A percentile compares a stretch with the other conserved stretches of the same genome.
phyloP scores from a whole-genome alignment of 768 basidiomycete genomes.

The Naganishia randhawae region DNA sequence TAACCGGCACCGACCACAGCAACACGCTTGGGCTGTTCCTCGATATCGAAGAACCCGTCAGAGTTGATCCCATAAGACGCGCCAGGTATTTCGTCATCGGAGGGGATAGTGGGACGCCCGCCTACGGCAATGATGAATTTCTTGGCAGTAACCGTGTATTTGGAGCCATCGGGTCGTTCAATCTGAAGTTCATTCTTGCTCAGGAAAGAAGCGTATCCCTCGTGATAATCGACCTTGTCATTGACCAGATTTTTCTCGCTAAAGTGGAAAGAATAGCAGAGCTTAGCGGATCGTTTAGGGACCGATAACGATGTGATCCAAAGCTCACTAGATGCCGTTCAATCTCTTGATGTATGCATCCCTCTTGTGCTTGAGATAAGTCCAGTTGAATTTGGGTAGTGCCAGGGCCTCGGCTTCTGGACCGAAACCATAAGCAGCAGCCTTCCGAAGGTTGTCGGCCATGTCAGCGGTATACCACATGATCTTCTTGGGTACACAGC shows the following conservation, averaged over 20 bases:
- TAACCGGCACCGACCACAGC: slow-evolving; percentile 96
- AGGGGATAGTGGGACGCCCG: slow-evolving; percentile 74
- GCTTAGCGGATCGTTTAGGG: background rate
- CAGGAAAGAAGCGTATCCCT: slow-evolving; percentile 69
- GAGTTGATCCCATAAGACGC: slow-evolving; percentile 80
- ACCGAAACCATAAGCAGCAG: slow-evolving; percentile 60
- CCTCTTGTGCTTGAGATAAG: slow-evolving; percentile 81
- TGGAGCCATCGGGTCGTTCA: slow-evolving; percentile 59
- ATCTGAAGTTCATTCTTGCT: slow-evolving; percentile 71
- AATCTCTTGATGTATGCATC: slow-evolving; percentile 84
- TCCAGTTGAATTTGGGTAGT: slow-evolving; percentile 72
- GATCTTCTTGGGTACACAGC: slow-evolving; percentile 98
- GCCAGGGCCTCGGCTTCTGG: slow-evolving; percentile 50
- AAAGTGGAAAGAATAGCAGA: background rate
- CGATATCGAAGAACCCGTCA: slow-evolving; percentile 93
- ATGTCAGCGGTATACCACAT: slow-evolving; percentile 73
- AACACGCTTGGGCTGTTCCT: slow-evolving; percentile 84
- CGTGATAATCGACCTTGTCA: slow-evolving; percentile 82
- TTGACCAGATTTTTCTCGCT: slow-evolving; percentile 74
- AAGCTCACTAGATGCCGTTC: slow-evolving; percentile 64
- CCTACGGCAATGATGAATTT: slow-evolving; percentile 81
- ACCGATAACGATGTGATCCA: background rate
- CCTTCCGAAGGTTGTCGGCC: slow-evolving; percentile 75
- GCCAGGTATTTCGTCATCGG: slow-evolving; percentile 76
- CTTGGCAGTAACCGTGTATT: slow-evolving; percentile 70